A percentile compares a stretch with the other conserved stretches of the same genome.
phyloP scores from a whole-genome alignment of 352 stramenopile genomes.

The Phytophthora macrochlamydospora region DNA sequence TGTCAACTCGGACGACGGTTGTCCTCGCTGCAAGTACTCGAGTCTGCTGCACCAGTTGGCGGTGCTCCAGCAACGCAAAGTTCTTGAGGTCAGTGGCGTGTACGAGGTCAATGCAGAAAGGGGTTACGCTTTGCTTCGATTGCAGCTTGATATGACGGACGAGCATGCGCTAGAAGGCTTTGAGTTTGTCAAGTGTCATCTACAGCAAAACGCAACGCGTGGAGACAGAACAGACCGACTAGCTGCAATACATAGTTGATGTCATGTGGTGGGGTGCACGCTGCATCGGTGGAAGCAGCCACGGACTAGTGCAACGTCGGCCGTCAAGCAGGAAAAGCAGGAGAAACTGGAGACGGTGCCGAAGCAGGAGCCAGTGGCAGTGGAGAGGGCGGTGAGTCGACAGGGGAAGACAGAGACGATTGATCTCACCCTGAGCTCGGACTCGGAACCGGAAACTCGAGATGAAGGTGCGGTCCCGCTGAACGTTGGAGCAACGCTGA shows the following conservation, averaged over 20 bases:
- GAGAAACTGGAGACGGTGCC: neutral
- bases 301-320: conserved; percentile 1
- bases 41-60: conserved; percentile 44
- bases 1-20: conserved; percentile 35
- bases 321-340: neutral
- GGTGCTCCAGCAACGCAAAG: conserved; percentile 33
- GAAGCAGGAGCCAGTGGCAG: neutral
- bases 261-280: conserved; percentile 61
- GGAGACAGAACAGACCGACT: conserved; percentile 9
- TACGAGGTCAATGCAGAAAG: conserved; percentile 36
- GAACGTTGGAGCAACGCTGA: too few relatives aligned
- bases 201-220: conserved; percentile 24
- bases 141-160: conserved; percentile 40
- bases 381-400: neutral
- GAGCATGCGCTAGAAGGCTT: conserved; percentile 38
- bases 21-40: conserved; percentile 50
- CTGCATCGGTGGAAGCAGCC: conserved; percentile 34
- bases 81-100: conserved; percentile 43
- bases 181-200: conserved; percentile 52
- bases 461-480: neutral
- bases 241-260: conserved; percentile 32
- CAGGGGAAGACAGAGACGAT: neutral
- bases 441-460: neutral
- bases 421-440: neutral
- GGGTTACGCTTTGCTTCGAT: conserved; percentile 39